Evolutionary conservation across 2,329 filamentous ascomycete species (phyloP), one percentile per base, ranked within the genome.

Genomic region (Torrubiella hemipterigena): DNA sequence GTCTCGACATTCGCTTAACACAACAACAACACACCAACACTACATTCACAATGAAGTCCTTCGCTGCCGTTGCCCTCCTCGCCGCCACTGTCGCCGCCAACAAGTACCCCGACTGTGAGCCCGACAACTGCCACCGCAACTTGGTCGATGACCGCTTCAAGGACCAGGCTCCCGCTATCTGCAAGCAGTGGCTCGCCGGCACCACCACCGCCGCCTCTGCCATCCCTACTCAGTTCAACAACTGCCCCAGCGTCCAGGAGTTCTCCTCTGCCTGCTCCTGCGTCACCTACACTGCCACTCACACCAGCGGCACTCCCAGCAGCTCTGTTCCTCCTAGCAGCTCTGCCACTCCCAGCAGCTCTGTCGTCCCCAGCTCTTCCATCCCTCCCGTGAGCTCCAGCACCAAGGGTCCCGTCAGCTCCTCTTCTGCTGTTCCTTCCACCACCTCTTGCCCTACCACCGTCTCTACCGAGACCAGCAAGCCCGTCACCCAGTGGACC

Each of bases 261-360:
- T 38, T 50, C 25, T 49, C 44, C 39, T 58, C 55, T 25, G 54
- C 51, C 27, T 58, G 55, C 47, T 56, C 53, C 6, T 58, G 54
- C 45, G 44, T 56, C 41, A 47, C 49, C 33, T 55, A 57, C 42
- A 50, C 50, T 26, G 42, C 48, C 26, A 53, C 50, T 14, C 47
- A 50, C 36, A 41, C 40, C 10, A 37, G 32, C 22, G 36, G 33
- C 31, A 29, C 28, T 5, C 32, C 38, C 11, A 38, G 35, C n/a
- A 37, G 30, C 6, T 16, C 32, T 15, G 36, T 8, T 42, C 41
- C 1, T 35, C 15, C 32, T 19, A 17, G 25, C 28, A 32, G 25
- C 13, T 34, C 28, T 13, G 23, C 25, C 15, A 35, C 37, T 12
- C 27, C 33, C 17, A 35, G 34, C 27, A 35, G 31, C 9, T 31